Evolutionary conservation across 2,329 filamentous ascomycete genomes (phyloP), one percentile per base, ranked within the genome.

Genomic region (Sporothrix euskadiensis): DNA sequence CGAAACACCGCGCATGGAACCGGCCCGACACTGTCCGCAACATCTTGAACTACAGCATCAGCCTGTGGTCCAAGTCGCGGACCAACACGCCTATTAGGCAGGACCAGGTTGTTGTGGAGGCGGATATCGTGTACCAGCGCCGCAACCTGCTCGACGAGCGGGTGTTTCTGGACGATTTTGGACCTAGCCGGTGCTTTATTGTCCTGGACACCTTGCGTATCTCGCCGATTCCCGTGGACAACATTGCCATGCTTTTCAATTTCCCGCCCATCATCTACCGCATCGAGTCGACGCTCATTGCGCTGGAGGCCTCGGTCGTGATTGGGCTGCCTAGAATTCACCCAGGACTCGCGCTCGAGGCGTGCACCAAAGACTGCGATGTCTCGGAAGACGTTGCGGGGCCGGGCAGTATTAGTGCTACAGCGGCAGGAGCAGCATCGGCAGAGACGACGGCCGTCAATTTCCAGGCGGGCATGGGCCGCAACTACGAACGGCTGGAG

Each of bases 401-500:
- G 35, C 35, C 35, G 35, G 35, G 35, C 4, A 35, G 35, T 35
- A 35, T 8, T 35, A 3, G 35, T 35, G 3, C 35, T 8, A 35
- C 35, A 35, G 8, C 35, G 5, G 8, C 8, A 35, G 35, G 84
- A 0, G 84, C 87, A 41, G 86, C 91, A 74, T 26, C 26, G 26
- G 88, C 91, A 56, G 84, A 87, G 47, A 86, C 91, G 47, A 86
- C 91, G 73, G 88, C 92, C 54, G 82, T 93, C 71, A 92, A 94
- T 77, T 90, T 94, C 65, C 92, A 94, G 77, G 85, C 88, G 66
- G 94, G 94, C 2, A 97, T 97, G 94, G 94, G 94, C 1, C 91
- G 91, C 54, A 98, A 98, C 77, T 99, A 99, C 78, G 96, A 99
- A 81, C 89, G 96, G 14, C 86, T 98, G 0, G 96, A 99, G 78